Percentiles rank a stretch among this genome's conserved stretches.
Evolutionary conservation across 2,329 filamentous ascomycete genomes (phyloP).

Genomic region (Fusarium neocosmosporiellum): DNA sequence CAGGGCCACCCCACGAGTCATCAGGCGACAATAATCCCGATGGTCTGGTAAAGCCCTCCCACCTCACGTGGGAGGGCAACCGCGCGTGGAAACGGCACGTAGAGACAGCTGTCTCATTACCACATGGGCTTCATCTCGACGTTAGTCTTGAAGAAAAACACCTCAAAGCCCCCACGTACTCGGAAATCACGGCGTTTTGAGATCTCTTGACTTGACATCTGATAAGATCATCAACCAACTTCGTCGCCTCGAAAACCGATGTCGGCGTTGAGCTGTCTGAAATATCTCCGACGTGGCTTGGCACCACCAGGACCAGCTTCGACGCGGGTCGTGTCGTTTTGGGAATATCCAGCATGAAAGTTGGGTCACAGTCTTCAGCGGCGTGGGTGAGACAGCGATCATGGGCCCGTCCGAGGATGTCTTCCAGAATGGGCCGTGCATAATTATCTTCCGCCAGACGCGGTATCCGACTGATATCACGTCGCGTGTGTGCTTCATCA

Average conservation of each 20-base stretch:
- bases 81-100: background rate
- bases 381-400: background rate
- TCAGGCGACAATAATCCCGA: background rate
- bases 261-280: constrained; percentile 5
- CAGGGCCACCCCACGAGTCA: background rate
- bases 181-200: background rate
- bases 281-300: constrained; percentile 7
- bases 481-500: background rate
- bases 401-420: background rate
- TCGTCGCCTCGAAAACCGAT: constrained; percentile 10
- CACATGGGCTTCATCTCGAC: background rate
- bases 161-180: background rate
- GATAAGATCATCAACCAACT: constrained; percentile 10
- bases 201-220: background rate
- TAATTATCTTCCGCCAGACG: constrained; percentile 1
- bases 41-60: background rate
- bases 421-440: background rate
- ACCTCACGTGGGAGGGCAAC: background rate
- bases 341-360: constrained; percentile 5
- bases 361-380: constrained; percentile 11
- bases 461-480: background rate
- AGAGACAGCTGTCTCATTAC: constrained; percentile 5
- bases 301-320: background rate
- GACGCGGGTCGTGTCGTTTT: constrained; percentile 8
- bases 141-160: background rate